A percentile compares a stretch with the other conserved stretches of the same genome.
Conservation (phyloP, 2,329 filamentous ascomycete species). For the Davidsoniella neocaledoniae region DNA sequence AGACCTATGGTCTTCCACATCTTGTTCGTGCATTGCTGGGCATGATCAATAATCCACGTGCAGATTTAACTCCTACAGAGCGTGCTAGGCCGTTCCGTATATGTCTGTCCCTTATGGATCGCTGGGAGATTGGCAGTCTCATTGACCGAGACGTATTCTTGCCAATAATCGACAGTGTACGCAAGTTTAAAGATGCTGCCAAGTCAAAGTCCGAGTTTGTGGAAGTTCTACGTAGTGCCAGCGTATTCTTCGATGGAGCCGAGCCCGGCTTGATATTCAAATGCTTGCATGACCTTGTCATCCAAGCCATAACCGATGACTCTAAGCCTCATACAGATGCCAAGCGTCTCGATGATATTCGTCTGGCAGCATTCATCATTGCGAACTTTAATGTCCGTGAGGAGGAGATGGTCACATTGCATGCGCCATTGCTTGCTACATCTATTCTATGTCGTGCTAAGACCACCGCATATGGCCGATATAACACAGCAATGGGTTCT, state of each 20-base stretch:
- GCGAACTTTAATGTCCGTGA: constrained; percentile 83
- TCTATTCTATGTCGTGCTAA: constrained; percentile 28
- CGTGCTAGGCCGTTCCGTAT: constrained; percentile 76
- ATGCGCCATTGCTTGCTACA: constrained; percentile 64
- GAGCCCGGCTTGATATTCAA: constrained; percentile 88
- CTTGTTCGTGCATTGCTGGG: constrained; percentile 58
- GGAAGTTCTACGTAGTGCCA: constrained; percentile 83
- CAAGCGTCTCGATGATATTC: constrained; percentile 45
- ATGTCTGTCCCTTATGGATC: constrained; percentile 90
- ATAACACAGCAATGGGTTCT: constrained; percentile 39
- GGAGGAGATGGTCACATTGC: constrained; percentile 83
- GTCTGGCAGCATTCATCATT: constrained; percentile 66
- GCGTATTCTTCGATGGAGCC: constrained; percentile 92
- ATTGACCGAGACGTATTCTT: constrained; percentile 82
- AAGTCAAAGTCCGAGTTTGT: constrained; percentile 53
- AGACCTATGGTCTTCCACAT: constrained; percentile 56
- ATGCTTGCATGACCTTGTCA: constrained; percentile 55
- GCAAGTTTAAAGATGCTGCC: constrained; percentile 51
- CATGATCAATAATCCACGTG: constrained; percentile 48
- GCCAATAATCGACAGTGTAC: constrained; percentile 66
- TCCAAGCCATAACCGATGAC: constrained; percentile 29
- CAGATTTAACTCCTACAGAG: constrained; percentile 28
- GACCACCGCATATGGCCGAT: constrained; percentile 4
- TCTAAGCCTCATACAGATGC: constrained; percentile 15
- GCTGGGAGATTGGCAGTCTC: constrained; percentile 88